Conservation (phyloP, 1,284 basidiomycete species). For the Ceratobasidium theobromae region DNA sequence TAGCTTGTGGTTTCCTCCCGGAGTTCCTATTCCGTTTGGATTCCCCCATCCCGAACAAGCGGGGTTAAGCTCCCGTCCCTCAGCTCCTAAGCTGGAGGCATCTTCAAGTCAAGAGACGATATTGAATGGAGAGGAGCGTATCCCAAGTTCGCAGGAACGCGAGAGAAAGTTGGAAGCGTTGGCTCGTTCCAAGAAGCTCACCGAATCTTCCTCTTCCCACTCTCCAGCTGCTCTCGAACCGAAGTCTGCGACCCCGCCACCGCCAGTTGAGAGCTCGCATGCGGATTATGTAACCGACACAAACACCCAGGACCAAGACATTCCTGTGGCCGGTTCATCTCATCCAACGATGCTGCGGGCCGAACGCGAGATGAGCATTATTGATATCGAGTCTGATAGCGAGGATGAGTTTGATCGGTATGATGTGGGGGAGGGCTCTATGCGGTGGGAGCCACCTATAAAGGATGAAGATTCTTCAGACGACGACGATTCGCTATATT, state of each 20-base stretch:
- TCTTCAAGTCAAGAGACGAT: slow-evolving; percentile 7
- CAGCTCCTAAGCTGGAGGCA: slow-evolving; percentile 9
- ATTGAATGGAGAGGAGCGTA: not conserved
- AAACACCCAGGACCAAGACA: too few species aligned
- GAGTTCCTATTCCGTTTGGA: not conserved
- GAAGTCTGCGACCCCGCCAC: not conserved
- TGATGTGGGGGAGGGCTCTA: slow-evolving; percentile 20
- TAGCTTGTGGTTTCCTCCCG: slow-evolving; percentile 12
- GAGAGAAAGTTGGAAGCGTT: not conserved
- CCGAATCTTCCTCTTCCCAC: too few species aligned
- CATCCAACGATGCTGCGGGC: not conserved
- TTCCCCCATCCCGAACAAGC: not conserved
- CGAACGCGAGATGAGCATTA: slow-evolving; percentile 21
- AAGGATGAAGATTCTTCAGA: slow-evolving; percentile 8
- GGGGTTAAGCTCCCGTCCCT: not conserved
- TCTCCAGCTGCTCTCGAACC: not conserved
- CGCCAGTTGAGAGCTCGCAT: not conserved
- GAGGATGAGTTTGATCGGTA: slow-evolving; percentile 12
- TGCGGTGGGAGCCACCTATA: slow-evolving; percentile 23
- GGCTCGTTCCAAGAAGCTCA: too few species aligned
- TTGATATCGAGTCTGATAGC: slow-evolving; percentile 28
- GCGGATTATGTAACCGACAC: too few species aligned
- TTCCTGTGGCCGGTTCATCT: not conserved
- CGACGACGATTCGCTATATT: not conserved
- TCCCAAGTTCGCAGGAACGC: slow-evolving; percentile 17